Evolutionary conservation across 352 stramenopile species (phyloP), one percentile per base, ranked within the genome.

Genomic region (Globisporangium camurandrum): DNA sequence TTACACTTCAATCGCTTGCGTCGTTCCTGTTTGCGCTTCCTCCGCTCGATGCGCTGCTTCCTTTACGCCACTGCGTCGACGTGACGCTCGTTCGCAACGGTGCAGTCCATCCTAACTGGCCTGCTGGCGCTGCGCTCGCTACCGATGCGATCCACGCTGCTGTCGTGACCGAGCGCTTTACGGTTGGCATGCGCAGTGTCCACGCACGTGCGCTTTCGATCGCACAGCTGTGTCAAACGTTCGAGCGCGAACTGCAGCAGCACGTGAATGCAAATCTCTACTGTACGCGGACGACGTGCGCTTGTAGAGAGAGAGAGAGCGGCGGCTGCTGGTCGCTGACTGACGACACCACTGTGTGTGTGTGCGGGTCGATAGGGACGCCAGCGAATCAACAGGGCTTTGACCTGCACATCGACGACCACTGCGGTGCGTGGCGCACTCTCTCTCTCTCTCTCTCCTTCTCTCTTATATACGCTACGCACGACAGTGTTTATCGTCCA

Each of bases 201-300:
- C 64, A 71, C n/a, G 60, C 64, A 17, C 49, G 64, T 16, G 58
- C 43, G 7, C 28, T 49, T 5, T 4, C 42, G 2, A 50, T 69
- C 1, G 56, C 57, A 12, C 3, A 36, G 0, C 40, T 66, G 4
- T 61, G 59, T 20, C 30, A 43, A 24, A 34, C 31, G 17, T 44
- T 71, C 1, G 60, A 71, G 23, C 7, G 12, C 24, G 61, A 71
- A 24, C 51, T 71, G 11, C 30, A 49, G 19, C 64, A 71, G 28
- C 57, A 71, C 30, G 59, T 64, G 36, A 71, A 71, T 44, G 60
- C 63, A 1, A 71, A 69, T 33, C 51, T 71, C 2, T 71, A 71
- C 41, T 71, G 64, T 71, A 33, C 16, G 60, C 56, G n/a, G n/a
- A n/a, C n/a, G n/a, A n/a, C n/a, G n/a, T n/a, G n/a, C n/a, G n/a